These are phyloP conservation scores for Backusella macrospora DNA, from an alignment of 192 early-diverging fungal species.

Conservation along the genomic window DNA sequence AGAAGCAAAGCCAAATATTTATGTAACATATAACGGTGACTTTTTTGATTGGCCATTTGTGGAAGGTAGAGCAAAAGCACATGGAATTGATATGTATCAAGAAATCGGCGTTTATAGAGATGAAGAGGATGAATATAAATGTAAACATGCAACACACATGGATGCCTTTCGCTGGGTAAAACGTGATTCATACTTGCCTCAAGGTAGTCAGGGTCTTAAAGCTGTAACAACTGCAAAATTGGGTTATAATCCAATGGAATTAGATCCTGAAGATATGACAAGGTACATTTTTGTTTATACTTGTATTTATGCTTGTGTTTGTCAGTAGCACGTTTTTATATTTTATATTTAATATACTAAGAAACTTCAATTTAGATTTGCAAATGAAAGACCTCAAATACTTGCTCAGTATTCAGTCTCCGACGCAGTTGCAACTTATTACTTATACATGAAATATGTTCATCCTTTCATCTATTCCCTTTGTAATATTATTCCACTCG, in stretches of 20 bases:
- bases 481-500: constrained; percentile 98
- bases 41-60: constrained; percentile 99
- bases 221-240: constrained; percentile 95
- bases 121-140: constrained; percentile 84
- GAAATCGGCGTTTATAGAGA: constrained; percentile 90
- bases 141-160: constrained; percentile 88
- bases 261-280: constrained; percentile 99
- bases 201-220: constrained; percentile 96
- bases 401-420: constrained; percentile 99
- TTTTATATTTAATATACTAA: constrained; percentile 8
- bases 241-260: constrained; percentile 96
- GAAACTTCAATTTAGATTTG: constrained; percentile 59
- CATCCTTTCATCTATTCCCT: constrained; percentile 99
- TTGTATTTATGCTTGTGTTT: neutral
- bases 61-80: constrained; percentile 75
- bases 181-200: constrained; percentile 95
- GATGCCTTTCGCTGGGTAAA: constrained; percentile 98
- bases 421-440: constrained; percentile 99
- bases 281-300: constrained; percentile 38
- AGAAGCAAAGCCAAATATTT: constrained; percentile 78
- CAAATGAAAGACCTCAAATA: constrained; percentile 86
- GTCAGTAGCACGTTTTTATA: neutral
- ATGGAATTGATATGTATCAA: constrained; percentile 86
- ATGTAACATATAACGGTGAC: constrained; percentile 99
- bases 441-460: constrained; percentile 99